Conservation (phyloP, 306 rosid species). For the Inga leiocalycina region DNA sequence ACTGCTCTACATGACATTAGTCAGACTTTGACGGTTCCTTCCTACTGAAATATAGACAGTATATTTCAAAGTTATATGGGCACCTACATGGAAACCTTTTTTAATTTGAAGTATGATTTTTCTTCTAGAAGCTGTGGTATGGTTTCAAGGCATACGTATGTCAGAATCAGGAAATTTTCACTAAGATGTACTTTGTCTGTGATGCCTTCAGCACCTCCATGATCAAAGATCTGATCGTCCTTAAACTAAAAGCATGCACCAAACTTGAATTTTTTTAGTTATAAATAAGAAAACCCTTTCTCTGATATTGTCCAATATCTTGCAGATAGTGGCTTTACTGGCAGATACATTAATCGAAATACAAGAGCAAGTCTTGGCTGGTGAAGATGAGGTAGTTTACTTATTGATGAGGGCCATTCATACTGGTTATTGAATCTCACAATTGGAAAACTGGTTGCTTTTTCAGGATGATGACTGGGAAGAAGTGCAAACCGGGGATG, state of each 20-base stretch:
- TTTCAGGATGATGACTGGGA: slow-evolving; percentile 95
- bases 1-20: neutral
- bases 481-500: slow-evolving; percentile 62
- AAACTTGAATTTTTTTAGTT: slow-evolving; percentile 7
- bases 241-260: neutral
- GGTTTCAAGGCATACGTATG: neutral
- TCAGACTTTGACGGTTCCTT: neutral
- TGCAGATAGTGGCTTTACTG: slow-evolving; percentile 83
- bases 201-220: neutral
- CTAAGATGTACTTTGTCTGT: neutral
- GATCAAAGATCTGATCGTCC: slow-evolving; percentile 10
- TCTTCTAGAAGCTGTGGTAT: slow-evolving; percentile 16
- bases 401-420: slow-evolving; percentile 9
- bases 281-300: neutral
- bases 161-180: neutral
- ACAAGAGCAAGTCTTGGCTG: slow-evolving; percentile 78
- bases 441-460: slow-evolving; percentile 10
- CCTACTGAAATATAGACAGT: neutral
- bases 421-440: slow-evolving; percentile 12
- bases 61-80: neutral
- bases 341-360: slow-evolving; percentile 87
- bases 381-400: slow-evolving; percentile 62
- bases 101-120: neutral
- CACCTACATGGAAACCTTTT: neutral
- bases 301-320: slow-evolving; percentile 11